phyloP scores from a whole-genome alignment of 2,329 filamentous ascomycete species.

The Aspergillus flavus region DNA sequence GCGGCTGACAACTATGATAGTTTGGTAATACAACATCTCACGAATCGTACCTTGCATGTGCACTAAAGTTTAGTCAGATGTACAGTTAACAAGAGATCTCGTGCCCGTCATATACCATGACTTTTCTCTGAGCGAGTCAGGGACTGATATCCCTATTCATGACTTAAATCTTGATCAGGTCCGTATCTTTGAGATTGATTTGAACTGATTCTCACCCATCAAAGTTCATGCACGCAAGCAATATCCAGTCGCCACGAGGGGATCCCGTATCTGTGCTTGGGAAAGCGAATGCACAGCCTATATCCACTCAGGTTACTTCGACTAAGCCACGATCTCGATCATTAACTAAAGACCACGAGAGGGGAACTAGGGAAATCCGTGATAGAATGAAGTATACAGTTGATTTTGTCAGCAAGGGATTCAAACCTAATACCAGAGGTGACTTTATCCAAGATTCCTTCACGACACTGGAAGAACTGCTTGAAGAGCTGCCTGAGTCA shows the following conservation, averaged over 20 bases:
- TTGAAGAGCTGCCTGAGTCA: constrained; percentile 36
- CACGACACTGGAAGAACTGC: constrained; percentile 42
- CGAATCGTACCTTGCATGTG: not conserved
- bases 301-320: not conserved
- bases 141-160: constrained; percentile 46
- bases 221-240: constrained; percentile 35
- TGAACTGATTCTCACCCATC: constrained; percentile 4
- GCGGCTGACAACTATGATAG: not conserved
- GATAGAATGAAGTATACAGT: constrained; percentile 42
- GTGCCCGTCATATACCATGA: constrained; percentile 48
- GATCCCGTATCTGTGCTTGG: constrained; percentile 11
- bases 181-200: not conserved
- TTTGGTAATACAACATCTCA: constrained; percentile 8
- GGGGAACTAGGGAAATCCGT: constrained; percentile 12
- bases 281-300: not conserved
- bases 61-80: constrained; percentile 31
- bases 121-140: constrained; percentile 47
- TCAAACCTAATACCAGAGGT: constrained; percentile 40
- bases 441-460: constrained; percentile 43
- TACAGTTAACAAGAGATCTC: constrained; percentile 46
- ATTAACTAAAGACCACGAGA: constrained; percentile 19
- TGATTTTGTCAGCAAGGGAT: constrained; percentile 43
- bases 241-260: constrained; percentile 19
- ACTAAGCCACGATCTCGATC: constrained; percentile 24
- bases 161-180: constrained; percentile 43